Base-by-base conservation (phyloP, 1,139 yeast species). In the Debaryomycetaceae sp. region DNA sequence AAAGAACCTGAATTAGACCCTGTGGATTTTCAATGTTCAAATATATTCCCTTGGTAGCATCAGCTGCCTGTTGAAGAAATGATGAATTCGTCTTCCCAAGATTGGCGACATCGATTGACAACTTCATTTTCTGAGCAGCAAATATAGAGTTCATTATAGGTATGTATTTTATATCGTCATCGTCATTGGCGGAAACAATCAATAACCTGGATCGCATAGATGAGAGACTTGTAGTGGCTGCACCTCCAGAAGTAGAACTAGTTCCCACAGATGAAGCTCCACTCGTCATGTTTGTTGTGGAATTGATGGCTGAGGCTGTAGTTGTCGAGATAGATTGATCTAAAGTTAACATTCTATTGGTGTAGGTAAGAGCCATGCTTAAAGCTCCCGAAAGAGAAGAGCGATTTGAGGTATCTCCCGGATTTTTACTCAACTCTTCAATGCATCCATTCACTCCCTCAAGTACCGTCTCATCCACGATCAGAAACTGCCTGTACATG, bases 121-220 rank as follows among this genome's bases (percentile, higher is more conserved):
- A 81, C 53, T 83, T 83, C 83, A 87, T 78, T 61, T 89, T 89
- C 52, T 92, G 97, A 1, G 98, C 96, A 0, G 98, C 94, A 64
- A 94, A 94, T 33, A 92, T 91, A 49, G 94, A 78, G 61, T 94
- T 94, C 98, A 94, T 94, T 36, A 89, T 82, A 4, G 98, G 87
- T 33, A 92, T 87, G 60, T 94, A 94, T 44, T 87, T 87, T 39
- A 88, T 70, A 16, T 88, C 81, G 41, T 82, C 81, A 50, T 88
- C 94, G 47, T 83, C 89, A 46, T 84, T 81, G 15, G 86, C 83
- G 41, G 87, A 83, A 2, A 92, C 71, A 5, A 89, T 78, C 47
- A 94, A 61, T 8, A 92, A 73, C 38, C 97, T 67, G 0, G 96
- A 79, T 48, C 82, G 82, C 61, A 86, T 66, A 2, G 79, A 50